phyloP scores from a whole-genome alignment of 805 yeast species.

The Candida awuae region DNA sequence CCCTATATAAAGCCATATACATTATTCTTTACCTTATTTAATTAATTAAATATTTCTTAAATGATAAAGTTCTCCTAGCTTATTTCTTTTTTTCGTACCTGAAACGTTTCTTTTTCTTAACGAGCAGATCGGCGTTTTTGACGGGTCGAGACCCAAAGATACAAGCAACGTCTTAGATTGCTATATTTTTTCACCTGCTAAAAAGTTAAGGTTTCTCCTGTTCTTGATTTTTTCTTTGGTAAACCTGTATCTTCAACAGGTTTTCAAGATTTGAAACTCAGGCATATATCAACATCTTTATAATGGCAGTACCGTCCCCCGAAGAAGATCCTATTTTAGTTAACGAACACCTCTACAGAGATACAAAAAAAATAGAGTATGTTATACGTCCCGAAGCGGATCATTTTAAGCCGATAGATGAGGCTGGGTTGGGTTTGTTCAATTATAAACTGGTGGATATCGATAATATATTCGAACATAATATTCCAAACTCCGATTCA shows the following conservation, averaged over 20 bases:
- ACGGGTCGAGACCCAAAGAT: no score
- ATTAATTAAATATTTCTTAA: neutral
- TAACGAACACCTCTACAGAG: slow-evolving; percentile 29
- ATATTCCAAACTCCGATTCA: neutral
- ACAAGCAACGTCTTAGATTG: no score
- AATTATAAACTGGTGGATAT: slow-evolving; percentile 20
- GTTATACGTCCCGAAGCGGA: slow-evolving; percentile 24
- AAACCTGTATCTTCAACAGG: no score
- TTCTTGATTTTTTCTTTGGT: no score
- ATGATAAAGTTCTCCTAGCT: neutral
- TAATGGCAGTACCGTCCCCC: slow-evolving; percentile 28
- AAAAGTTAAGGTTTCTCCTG: no score
- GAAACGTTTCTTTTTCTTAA: no score
- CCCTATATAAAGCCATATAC: neutral
- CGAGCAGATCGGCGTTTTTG: no score
- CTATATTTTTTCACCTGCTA: no score
- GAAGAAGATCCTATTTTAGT: slow-evolving; percentile 27
- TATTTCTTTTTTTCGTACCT: no score
- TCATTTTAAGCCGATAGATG: slow-evolving; percentile 24
- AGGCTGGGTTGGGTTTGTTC: slow-evolving; percentile 26
- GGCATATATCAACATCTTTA: no score
- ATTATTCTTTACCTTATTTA: neutral
- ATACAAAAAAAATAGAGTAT: slow-evolving; percentile 18
- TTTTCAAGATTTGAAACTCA: no score
- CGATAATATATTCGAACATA: neutral